Base-by-base conservation (phyloP, 139 green algal species). In the Diplosphaera chodatii region DNA sequence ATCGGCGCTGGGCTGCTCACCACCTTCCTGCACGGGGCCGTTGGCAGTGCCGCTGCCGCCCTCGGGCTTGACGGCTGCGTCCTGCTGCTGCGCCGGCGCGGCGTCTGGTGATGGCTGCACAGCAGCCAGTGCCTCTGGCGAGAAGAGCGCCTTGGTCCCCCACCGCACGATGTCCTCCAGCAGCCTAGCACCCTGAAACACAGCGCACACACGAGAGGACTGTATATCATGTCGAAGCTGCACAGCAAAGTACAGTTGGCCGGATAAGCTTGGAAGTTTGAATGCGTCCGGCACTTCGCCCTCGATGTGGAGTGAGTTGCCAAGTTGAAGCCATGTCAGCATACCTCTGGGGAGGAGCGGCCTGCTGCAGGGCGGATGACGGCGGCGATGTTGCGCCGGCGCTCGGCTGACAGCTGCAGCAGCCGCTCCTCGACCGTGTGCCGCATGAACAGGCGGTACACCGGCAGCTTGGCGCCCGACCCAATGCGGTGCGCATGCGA, bases 161-260 rank as follows among this genome's bases (percentile, higher is more conserved):
- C 81, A 88, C 15, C 75, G 71, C 6, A 93, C 79, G 25, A 86
- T 79, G 1, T 90, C 89, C 63, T 93, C 87, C 48, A 93, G 73
- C 31, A 87, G 69, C 13, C 73, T 71, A 1, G 72, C 67, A 2
- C 74, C 76, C 59, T 40, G 32, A 6, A 48, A 48, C 8, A 48
- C 37, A 48, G 37, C 37, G 37, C 37, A n/a, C n/a, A n/a, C n/a
- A n/a, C n/a, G n/a, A n/a, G n/a, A n/a, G n/a, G n/a, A n/a, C n/a
- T n/a, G n/a, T n/a, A n/a, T n/a, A n/a, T n/a, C n/a, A n/a, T n/a
- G n/a, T n/a, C n/a, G n/a, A n/a, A n/a, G n/a, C n/a, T n/a, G n/a
- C n/a, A n/a, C n/a, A n/a, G n/a, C n/a, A n/a, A n/a, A n/a, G n/a
- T 10, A 40, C 66, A 40, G 33, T 62, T 37, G 13, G 66, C 10